phyloP scores from a whole-genome alignment of 2,329 filamentous ascomycete genomes.

The Lithohypha guttulata region DNA sequence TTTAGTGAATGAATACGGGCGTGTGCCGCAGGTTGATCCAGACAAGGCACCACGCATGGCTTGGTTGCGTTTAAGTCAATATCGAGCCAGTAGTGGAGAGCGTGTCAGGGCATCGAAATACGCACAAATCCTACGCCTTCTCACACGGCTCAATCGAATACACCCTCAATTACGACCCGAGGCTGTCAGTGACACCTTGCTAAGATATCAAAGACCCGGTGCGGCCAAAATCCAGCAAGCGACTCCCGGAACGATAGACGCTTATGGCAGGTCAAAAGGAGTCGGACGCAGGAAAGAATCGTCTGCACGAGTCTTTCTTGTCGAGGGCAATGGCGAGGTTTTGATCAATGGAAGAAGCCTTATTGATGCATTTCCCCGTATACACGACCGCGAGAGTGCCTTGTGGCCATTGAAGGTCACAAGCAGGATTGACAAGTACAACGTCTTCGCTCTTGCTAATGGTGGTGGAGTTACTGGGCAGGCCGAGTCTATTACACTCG shows the following conservation, averaged over 20 bases:
- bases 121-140: constrained; percentile 60
- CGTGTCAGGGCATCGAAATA: constrained; percentile 67
- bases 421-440: constrained; percentile 85
- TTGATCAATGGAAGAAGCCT: constrained; percentile 84
- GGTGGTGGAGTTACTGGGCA: constrained; percentile 92
- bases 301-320: constrained; percentile 71
- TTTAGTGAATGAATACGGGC: constrained; percentile 59
- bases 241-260: constrained; percentile 58
- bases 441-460: constrained; percentile 74
- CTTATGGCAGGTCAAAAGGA: constrained; percentile 65
- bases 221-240: constrained; percentile 57
- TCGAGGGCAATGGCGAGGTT: constrained; percentile 86
- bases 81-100: constrained; percentile 61
- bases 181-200: constrained; percentile 55
- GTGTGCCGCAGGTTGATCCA: constrained; percentile 57
- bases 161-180: constrained; percentile 64
- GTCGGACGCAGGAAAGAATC: constrained; percentile 82
- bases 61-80: constrained; percentile 71
- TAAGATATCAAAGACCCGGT: constrained; percentile 62
- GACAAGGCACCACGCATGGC: constrained; percentile 60
- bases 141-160: constrained; percentile 75
- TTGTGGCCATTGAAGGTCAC: constrained; percentile 82
- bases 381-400: constrained; percentile 91
- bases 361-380: constrained; percentile 66
- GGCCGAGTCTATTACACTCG: constrained; percentile 86